Evolutionary conservation across 2,329 filamentous ascomycete genomes (phyloP).

Genomic region (Talaromyces sp.): DNA sequence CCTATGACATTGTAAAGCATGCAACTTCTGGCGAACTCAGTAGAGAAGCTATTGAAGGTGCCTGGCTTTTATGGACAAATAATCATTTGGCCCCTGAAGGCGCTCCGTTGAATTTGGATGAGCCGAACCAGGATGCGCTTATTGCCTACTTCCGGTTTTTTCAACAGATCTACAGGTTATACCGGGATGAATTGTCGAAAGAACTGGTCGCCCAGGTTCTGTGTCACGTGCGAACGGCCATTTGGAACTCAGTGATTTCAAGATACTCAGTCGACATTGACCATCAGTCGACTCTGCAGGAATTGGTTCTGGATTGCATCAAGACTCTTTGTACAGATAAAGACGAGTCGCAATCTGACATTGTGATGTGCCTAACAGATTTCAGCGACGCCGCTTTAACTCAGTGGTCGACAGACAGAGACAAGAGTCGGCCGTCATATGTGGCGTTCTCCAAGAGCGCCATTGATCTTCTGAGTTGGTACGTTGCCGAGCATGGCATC

Average conservation of each 20-base stretch:
- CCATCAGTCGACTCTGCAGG: slow-evolving; percentile 37
- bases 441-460: slow-evolving; percentile 83
- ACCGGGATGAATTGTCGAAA: slow-evolving; percentile 61
- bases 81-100: slow-evolving; percentile 56
- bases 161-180: slow-evolving; percentile 72
- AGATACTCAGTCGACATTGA: slow-evolving; percentile 41
- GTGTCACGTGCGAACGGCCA: slow-evolving; percentile 65
- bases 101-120: slow-evolving; percentile 42
- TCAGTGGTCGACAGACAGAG: slow-evolving; percentile 36
- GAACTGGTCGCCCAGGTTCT: slow-evolving; percentile 67
- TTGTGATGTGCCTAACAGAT: slow-evolving; percentile 55
- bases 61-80: slow-evolving; percentile 68
- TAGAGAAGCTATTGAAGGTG: slow-evolving; percentile 54
- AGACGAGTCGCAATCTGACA: slow-evolving; percentile 34
- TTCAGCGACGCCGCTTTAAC: slow-evolving; percentile 61
- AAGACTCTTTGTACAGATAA: slow-evolving; percentile 38
- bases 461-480: slow-evolving; percentile 63
- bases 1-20: slow-evolving; percentile 58
- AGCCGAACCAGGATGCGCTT: slow-evolving; percentile 76
- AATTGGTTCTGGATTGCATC: slow-evolving; percentile 33
- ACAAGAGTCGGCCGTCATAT: slow-evolving; percentile 66
- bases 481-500: slow-evolving; percentile 39
- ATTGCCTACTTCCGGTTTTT: slow-evolving; percentile 77
- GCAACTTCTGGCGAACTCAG: slow-evolving; percentile 45
- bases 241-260: slow-evolving; percentile 62